Conservation (phyloP, 2,329 filamentous ascomycete genomes). For the Lasiodiplodia hormozganensis region DNA sequence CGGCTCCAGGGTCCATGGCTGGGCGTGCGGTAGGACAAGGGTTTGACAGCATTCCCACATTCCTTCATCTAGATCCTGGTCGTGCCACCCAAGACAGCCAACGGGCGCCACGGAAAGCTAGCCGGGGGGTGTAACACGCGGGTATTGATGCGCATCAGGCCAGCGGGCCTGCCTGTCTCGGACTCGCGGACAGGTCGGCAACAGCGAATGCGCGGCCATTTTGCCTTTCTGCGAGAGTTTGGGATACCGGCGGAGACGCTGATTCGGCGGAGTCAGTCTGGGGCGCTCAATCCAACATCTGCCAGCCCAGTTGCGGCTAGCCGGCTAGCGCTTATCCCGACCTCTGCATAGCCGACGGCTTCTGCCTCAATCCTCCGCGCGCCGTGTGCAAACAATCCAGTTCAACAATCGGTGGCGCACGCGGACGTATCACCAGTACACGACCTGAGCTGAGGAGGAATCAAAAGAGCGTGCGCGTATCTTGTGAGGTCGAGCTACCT, state of each 20-base stretch:
- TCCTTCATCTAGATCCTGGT: background rate
- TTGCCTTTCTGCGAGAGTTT: slow-evolving; percentile 12
- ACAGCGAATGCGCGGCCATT: background rate
- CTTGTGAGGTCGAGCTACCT: slow-evolving; percentile 2
- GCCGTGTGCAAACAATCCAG: background rate
- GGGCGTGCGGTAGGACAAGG: background rate
- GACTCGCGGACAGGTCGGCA: background rate
- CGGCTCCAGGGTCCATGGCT: slow-evolving; percentile 10
- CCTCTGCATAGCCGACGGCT: slow-evolving; percentile 9
- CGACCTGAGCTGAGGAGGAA: background rate
- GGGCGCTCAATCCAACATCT: background rate
- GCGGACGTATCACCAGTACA: background rate
- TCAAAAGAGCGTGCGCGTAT: background rate
- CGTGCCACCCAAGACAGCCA: slow-evolving; percentile 1
- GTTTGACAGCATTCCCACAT: background rate
- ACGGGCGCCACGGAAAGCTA: background rate
- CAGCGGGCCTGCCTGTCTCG: slow-evolving; percentile 14
- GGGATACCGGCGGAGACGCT: background rate
- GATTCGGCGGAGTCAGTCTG: background rate
- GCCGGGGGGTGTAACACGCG: background rate
- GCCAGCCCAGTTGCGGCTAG: background rate
- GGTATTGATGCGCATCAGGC: background rate
- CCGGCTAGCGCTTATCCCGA: background rate
- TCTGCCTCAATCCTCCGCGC: background rate
- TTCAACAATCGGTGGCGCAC: background rate